These are phyloP conservation scores for Glutinoglossum americanum DNA, from an alignment of 495 filamentous ascomycete genomes.

Conservation along the genomic window DNA sequence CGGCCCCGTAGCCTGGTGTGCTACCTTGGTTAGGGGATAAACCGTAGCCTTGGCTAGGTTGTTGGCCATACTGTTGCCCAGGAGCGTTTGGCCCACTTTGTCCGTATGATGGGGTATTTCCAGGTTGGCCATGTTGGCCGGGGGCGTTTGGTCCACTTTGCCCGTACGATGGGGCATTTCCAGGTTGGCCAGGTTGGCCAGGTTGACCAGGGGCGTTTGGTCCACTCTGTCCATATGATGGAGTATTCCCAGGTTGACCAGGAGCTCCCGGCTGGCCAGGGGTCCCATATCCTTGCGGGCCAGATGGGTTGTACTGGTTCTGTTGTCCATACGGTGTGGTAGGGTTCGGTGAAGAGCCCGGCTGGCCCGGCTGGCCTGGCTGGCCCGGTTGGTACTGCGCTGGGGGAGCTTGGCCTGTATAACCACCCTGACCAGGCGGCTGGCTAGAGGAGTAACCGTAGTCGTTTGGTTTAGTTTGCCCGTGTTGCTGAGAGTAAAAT, in stretches of 20 bases:
- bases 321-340: neutral
- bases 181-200: neutral
- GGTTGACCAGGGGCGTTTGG: neutral
- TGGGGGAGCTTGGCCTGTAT: conserved; percentile 20
- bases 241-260: neutral
- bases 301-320: neutral
- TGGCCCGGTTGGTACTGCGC: conserved; percentile 17
- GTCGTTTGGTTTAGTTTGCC: conserved; percentile 12
- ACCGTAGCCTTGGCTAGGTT: neutral
- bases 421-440: conserved; percentile 9
- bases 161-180: too few species aligned
- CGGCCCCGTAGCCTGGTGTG: neutral
- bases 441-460: conserved; percentile 14
- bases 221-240: neutral
- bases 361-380: neutral
- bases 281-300: neutral
- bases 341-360: neutral
- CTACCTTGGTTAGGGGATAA: neutral
- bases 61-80: neutral
- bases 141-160: too few species aligned
- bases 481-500: neutral
- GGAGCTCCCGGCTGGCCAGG: neutral
- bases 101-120: too few species aligned
- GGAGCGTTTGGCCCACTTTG: neutral
- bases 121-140: too few species aligned